Base-by-base conservation (phyloP, 164 flowering plant species). In the Nymphaea thermarum region DNA sequence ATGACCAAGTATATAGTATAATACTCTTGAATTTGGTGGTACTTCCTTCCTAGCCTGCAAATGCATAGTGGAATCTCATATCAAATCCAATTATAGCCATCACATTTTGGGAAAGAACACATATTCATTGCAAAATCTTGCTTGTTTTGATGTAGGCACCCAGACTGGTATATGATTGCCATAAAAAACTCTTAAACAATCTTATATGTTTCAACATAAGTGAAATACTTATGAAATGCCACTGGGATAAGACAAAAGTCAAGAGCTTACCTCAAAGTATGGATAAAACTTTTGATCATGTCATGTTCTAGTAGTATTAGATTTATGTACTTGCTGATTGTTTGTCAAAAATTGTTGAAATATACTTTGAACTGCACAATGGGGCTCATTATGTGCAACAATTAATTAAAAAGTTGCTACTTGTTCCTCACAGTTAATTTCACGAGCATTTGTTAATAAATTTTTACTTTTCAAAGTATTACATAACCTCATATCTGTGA, bases 101-200 rank as follows among this genome's bases (percentile, higher is more conserved):
- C 18, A 62, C 64, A 17, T 62, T 62, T 62, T 62, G 64, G 64
- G 64, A 78, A 53, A 81, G 81, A 43, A 67, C 64, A 44, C 86
- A 86, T 65, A 72, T 79, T 71, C 71, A 67, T 82, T 81, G 45
- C 86, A 84, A 71, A 83, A 87, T 67, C 85, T 82, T 16, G 82
- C 86, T 77, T 82, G 86, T 76, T 85, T 86, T 70, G 83, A 84
- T 7, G 79, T 79, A 63, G 82, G 83, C 2, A 83, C 86, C 80
- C 75, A 80, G 62, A 79, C 87, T 43, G 91, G 91, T 18, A 86
- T 77, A 70, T 85, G 91, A 41, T 77, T 80, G 18, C 87, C 81
- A 72, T 84, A 84, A 57, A 85, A 77, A 12, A 76, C 85, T 62
- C 87, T 89, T 4, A 84, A 73, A 70, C 86, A 85, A 73, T 85